These are phyloP conservation scores for Phytophthora cryptogea DNA, from an alignment of 352 stramenopile species.

Conservation along the genomic window DNA sequence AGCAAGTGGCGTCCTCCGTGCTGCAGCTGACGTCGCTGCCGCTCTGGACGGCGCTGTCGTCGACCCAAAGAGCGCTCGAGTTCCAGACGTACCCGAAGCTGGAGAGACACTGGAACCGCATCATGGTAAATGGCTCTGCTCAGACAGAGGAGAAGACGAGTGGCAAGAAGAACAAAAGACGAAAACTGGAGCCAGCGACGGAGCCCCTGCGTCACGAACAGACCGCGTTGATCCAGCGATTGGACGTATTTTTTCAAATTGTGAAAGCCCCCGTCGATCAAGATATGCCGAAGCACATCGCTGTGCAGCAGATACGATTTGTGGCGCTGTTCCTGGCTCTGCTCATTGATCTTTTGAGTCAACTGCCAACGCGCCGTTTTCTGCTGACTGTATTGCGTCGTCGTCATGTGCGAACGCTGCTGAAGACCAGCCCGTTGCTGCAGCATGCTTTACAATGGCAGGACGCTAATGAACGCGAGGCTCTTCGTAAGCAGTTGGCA, in stretches of 20 bases:
- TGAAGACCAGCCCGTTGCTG: slow-evolving; percentile 48
- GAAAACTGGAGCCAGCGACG: slow-evolving; percentile 29
- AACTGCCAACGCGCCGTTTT: slow-evolving; percentile 91
- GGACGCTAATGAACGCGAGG: slow-evolving; percentile 38
- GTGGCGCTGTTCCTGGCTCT: slow-evolving; percentile 76
- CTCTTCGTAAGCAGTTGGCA: slow-evolving; percentile 66
- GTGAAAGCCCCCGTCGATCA: slow-evolving; percentile 35
- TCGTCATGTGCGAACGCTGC: slow-evolving; percentile 51
- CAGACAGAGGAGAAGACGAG: slow-evolving; percentile 20
- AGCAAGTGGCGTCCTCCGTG: slow-evolving; percentile 49
- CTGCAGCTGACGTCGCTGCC: slow-evolving; percentile 70
- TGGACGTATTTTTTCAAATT: slow-evolving; percentile 55
- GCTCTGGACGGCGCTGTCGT: slow-evolving; percentile 63
- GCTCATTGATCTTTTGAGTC: slow-evolving; percentile 84
- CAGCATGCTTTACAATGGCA: slow-evolving; percentile 45
- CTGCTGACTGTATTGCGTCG: slow-evolving; percentile 71
- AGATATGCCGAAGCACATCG: slow-evolving; percentile 24
- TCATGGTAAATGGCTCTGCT: slow-evolving; percentile 7
- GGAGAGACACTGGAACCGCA: slow-evolving; percentile 64
- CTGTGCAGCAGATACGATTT: slow-evolving; percentile 41
- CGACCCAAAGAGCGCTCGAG: slow-evolving; percentile 61
- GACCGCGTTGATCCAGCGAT: slow-evolving; percentile 38
- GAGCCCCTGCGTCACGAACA: slow-evolving; percentile 23
- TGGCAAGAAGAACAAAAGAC: slow-evolving; percentile 41
- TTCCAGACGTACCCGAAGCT: slow-evolving; percentile 72